These are phyloP conservation scores for Ceratonia siliqua DNA, from an alignment of 306 rosid species.

Conservation along the genomic window DNA sequence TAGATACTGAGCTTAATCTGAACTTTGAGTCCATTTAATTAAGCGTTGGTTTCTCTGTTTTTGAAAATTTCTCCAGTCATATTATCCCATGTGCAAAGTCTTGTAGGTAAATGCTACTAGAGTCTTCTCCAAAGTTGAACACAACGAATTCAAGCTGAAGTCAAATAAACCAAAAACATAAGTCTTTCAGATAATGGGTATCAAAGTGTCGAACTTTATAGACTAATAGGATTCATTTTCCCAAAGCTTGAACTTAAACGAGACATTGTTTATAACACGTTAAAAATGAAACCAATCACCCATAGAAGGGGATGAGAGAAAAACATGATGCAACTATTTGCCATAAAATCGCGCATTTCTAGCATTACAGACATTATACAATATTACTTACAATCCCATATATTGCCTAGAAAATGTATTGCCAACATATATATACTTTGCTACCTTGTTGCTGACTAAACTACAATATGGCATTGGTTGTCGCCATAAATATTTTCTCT, in stretches of 20 bases:
- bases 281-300: conserved; percentile 6
- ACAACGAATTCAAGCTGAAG: no score
- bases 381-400: conserved; percentile 20
- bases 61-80: conserved; percentile 15
- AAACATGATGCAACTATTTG: conserved; percentile 1
- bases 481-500: conserved; percentile 27
- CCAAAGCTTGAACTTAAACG: background rate
- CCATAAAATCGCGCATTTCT: conserved; percentile 33
- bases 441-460: conserved; percentile 25
- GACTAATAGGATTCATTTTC: background rate
- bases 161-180: no score
- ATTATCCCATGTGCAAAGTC: conserved; percentile 2
- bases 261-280: conserved; percentile 23
- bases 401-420: conserved; percentile 5
- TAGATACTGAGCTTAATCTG: conserved; percentile 24
- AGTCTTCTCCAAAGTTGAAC: no score
- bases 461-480: conserved; percentile 34
- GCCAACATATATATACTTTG: conserved; percentile 24
- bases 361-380: conserved; percentile 36
- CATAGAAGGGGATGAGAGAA: conserved; percentile 4
- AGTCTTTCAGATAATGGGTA: no score
- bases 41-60: conserved; percentile 20
- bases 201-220: background rate
- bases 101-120: conserved; percentile 27
- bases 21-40: background rate